A percentile compares a stretch with the other conserved stretches of the same genome.
These are phyloP conservation scores for Cystobasidiopsis lactophilus DNA, from an alignment of 768 basidiomycete species.

Conservation along the genomic window DNA sequence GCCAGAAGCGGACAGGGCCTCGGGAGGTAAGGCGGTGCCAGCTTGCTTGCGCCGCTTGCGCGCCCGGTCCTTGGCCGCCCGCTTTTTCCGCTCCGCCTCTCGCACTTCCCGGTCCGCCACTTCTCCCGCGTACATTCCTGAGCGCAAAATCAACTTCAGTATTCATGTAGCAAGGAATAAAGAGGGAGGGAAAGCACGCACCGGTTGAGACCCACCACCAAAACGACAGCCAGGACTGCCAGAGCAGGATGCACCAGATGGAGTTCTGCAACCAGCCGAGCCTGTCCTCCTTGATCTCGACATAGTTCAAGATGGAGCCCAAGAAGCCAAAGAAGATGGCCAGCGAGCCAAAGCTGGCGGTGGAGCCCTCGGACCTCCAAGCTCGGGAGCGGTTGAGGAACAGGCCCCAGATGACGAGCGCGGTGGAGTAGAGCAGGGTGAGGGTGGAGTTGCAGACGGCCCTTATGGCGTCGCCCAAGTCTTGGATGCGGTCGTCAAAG, in stretches of 20 bases:
- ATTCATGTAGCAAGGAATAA: too few relatives aligned
- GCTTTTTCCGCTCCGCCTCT: not conserved
- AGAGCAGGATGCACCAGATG: constrained; percentile 75
- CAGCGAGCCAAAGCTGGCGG: constrained; percentile 72
- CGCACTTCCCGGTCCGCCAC: not conserved
- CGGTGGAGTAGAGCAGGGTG: constrained; percentile 75
- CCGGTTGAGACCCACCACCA: constrained; percentile 17
- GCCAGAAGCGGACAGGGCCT: not conserved
- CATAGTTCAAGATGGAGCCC: constrained; percentile 64
- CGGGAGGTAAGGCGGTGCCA: not conserved
- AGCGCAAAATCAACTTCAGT: too few relatives aligned
- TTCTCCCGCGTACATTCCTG: constrained; percentile 11
- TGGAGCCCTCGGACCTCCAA: constrained; percentile 88
- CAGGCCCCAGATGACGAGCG: constrained; percentile 81
- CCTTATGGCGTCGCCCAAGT: constrained; percentile 48
- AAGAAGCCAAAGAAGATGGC: constrained; percentile 61
- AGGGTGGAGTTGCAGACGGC: constrained; percentile 93
- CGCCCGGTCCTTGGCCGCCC: not conserved
- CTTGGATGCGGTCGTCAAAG: constrained; percentile 26
- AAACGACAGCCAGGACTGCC: constrained; percentile 45
- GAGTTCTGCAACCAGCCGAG: constrained; percentile 79
- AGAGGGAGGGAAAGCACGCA: too few relatives aligned
- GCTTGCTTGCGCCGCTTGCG: not conserved
- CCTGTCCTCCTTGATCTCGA: constrained; percentile 70
- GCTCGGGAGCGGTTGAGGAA: constrained; percentile 71